phyloP scores from a whole-genome alignment of 2,329 filamentous ascomycete species.

The Huntiella abstrusa region DNA sequence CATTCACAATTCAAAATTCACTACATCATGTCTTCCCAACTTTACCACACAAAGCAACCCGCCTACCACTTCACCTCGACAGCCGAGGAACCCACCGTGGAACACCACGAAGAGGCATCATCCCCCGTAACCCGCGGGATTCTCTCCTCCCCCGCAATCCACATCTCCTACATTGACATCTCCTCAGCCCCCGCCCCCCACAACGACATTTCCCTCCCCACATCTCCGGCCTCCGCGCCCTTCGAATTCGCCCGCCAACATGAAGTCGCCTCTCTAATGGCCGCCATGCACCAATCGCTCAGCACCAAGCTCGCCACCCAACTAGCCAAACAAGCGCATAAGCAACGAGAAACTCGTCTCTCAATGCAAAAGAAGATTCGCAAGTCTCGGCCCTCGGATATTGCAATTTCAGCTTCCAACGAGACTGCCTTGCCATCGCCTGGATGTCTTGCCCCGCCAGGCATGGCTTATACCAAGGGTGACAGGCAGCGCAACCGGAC shows the following conservation, averaged over 20 bases:
- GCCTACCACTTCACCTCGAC: background rate
- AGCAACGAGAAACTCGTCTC: background rate
- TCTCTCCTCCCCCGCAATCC: background rate
- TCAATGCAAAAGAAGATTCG: background rate
- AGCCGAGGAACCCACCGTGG: background rate
- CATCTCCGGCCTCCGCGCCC: background rate
- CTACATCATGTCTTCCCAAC: conserved; percentile 1
- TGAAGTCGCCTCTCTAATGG: conserved; percentile 7
- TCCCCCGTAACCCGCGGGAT: background rate
- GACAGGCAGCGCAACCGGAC: no score
- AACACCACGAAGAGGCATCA: conserved; percentile 5
- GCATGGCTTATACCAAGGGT: background rate
- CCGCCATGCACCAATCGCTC: conserved; percentile 7
- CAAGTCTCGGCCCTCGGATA: background rate
- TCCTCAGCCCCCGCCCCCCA: background rate
- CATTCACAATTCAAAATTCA: no score
- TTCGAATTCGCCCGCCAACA: conserved; percentile 11
- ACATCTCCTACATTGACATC: background rate
- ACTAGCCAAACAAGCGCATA: conserved; percentile 10
- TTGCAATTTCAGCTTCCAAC: background rate
- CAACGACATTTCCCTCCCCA: background rate
- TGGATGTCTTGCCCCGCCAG: background rate
- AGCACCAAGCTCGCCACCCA: conserved; percentile 4
- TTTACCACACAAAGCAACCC: background rate
- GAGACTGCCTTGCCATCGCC: background rate